Evolutionary conservation across 2,329 filamentous ascomycete genomes (phyloP).

Genomic region (Phaeosphaeria sp.): DNA sequence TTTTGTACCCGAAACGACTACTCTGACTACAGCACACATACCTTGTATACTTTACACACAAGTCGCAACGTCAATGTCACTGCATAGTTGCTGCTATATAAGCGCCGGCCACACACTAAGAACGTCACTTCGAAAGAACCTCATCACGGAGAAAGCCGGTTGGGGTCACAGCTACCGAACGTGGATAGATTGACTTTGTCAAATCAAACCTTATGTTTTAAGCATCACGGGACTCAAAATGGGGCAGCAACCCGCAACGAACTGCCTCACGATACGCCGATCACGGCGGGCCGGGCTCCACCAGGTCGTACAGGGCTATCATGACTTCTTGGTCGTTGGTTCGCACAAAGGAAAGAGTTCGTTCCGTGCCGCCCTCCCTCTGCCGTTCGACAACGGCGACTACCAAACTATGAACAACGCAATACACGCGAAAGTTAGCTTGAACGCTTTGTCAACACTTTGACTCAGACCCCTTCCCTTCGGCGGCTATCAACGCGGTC

Average conservation of each 20-base stretch:
- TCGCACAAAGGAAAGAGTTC: constrained; percentile 26
- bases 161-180: not conserved
- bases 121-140: not conserved
- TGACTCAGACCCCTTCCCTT: constrained; percentile 12
- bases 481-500: constrained; percentile 19
- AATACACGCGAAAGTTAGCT: not conserved
- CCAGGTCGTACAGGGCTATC: constrained; percentile 17
- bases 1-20: not conserved
- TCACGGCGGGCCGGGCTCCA: constrained; percentile 34
- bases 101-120: not conserved
- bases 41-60: not conserved
- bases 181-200: not conserved
- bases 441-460: constrained; percentile 7
- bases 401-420: constrained; percentile 16
- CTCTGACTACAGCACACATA: not conserved
- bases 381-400: constrained; percentile 24
- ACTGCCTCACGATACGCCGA: constrained; percentile 13
- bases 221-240: constrained; percentile 9
- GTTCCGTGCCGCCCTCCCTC: constrained; percentile 42
- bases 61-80: not conserved
- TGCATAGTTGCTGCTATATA: not conserved
- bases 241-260: constrained; percentile 11
- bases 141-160: not conserved
- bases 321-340: constrained; percentile 26
- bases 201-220: not conserved